Conservation (phyloP, 768 basidiomycete genomes). For the Auricularia cornea region DNA sequence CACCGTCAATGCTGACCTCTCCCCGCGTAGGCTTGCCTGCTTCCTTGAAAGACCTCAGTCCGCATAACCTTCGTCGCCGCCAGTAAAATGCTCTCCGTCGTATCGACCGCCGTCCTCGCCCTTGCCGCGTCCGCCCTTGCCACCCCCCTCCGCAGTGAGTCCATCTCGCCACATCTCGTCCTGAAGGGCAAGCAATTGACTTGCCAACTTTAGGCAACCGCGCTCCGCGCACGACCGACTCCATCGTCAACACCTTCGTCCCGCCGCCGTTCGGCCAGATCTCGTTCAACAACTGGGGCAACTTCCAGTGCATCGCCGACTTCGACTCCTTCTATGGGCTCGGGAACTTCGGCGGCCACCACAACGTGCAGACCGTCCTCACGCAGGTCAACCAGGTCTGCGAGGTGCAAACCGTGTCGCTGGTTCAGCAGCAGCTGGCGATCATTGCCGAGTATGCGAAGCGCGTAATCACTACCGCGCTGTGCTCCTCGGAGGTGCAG, state of each 20-base stretch:
- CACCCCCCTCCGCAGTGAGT: not conserved
- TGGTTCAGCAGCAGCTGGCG: conserved; percentile 10
- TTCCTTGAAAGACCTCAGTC: not conserved
- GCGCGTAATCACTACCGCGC: conserved; percentile 19
- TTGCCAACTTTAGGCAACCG: not conserved
- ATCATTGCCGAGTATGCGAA: conserved; percentile 9
- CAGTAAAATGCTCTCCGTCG: not conserved
- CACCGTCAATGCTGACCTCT: no score
- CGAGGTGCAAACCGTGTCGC: conserved; percentile 1
- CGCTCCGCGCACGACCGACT: not conserved
- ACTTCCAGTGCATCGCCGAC: not conserved
- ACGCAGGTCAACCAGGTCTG: conserved; percentile 3
- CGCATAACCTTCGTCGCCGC: not conserved
- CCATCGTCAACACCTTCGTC: not conserved
- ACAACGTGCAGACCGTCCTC: conserved; percentile 2
- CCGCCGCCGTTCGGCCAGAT: not conserved
- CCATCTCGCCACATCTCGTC: not conserved
- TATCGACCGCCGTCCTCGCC: not conserved
- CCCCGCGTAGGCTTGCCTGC: not conserved
- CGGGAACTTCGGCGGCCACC: conserved; percentile 7
- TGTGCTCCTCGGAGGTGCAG: conserved; percentile 45
- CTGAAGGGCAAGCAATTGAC: not conserved
- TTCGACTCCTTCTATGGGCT: conserved; percentile 10
- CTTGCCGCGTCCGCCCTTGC: not conserved
- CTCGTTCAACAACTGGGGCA: not conserved